A percentile compares a stretch with the other conserved stretches of the same genome.
Conservation (phyloP, 306 rosid species). For the Luffa aegyptiaca region DNA sequence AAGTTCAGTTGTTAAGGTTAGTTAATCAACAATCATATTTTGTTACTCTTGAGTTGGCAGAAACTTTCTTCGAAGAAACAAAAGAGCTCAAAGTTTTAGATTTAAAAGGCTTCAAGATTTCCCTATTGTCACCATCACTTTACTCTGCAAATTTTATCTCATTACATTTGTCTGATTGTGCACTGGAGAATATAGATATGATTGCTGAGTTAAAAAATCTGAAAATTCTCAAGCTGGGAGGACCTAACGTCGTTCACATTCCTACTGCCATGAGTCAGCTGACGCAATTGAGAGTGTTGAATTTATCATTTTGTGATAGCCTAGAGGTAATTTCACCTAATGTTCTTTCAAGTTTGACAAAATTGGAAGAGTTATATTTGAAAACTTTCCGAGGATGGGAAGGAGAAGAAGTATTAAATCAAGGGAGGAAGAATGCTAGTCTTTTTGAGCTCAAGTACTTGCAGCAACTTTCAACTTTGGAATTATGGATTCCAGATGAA, state of each 20-base stretch:
- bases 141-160: background rate
- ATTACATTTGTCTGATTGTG: background rate
- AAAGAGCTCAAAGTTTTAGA: background rate
- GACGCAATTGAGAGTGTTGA: background rate
- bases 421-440: conserved; percentile 5
- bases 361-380: conserved; percentile 9
- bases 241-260: background rate
- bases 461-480: background rate
- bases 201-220: conserved; percentile 13
- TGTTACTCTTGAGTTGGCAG: too few relatives aligned
- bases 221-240: background rate
- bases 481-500: background rate
- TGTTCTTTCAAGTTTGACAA: conserved; percentile 9
- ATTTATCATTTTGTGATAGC: background rate
- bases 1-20: background rate
- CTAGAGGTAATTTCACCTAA: background rate
- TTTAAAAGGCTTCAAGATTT: background rate
- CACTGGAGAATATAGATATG: background rate
- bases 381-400: conserved; percentile 3
- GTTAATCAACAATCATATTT: too few relatives aligned
- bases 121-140: background rate
- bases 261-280: background rate
- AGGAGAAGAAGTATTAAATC: background rate
- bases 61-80: background rate
- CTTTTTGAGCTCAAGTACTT: conserved; percentile 7